Evolutionary conservation across 1,284 basidiomycete species (phyloP).

Genomic region (Uromyces viciae-fabae): DNA sequence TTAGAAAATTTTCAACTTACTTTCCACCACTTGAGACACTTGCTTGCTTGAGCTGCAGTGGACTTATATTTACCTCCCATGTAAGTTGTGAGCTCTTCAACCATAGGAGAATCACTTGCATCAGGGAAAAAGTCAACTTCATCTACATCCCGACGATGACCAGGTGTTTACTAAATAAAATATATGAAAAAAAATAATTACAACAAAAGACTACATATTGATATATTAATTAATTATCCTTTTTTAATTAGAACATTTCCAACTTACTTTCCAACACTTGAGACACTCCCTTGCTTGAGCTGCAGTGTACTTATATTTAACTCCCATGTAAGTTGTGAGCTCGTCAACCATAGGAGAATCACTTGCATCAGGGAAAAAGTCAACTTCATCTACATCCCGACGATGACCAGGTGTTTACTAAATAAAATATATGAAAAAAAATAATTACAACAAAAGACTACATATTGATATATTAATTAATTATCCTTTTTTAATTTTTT

Average conservation of each 20-base stretch:
- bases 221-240: too few species aligned
- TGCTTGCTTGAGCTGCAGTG: not conserved
- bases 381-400: not conserved
- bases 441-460: too few species aligned
- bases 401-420: too few species aligned
- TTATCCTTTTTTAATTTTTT: too few species aligned
- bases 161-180: too few species aligned
- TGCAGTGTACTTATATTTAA: not conserved
- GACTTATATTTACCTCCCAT: not conserved
- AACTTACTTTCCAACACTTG: not conserved
- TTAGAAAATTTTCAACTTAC: not conserved
- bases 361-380: not conserved
- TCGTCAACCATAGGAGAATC: too few species aligned
- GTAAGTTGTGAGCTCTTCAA: not conserved
- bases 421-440: too few species aligned
- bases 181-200: too few species aligned
- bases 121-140: not conserved
- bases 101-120: too few species aligned
- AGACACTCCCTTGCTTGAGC: not conserved
- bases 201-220: too few species aligned
- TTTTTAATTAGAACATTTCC: too few species aligned
- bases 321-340: not conserved
- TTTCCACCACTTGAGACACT: not conserved
- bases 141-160: not conserved
- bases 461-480: too few species aligned